phyloP scores from a whole-genome alignment of 2,329 filamentous ascomycete species.

The Fusarium stilboides region DNA sequence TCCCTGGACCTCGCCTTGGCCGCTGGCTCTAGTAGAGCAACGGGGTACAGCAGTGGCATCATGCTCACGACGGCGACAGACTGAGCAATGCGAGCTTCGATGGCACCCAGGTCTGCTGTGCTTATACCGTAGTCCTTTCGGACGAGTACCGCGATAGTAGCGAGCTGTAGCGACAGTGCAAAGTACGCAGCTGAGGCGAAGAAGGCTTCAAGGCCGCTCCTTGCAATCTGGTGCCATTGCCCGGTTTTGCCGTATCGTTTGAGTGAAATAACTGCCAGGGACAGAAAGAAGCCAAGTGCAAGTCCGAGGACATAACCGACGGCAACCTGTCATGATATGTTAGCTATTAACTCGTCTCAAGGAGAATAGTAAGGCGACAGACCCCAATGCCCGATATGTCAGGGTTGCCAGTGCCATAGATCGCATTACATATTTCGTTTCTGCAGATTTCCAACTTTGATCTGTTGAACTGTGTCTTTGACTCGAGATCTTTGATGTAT shows the following conservation, averaged over 20 bases:
- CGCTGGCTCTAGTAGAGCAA: conserved; percentile 29
- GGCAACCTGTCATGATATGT: conserved; percentile 20
- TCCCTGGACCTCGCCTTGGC: not conserved
- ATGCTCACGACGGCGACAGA: conserved; percentile 43
- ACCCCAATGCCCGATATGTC: conserved; percentile 47
- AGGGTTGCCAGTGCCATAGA: conserved; percentile 42
- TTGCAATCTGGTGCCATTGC: conserved; percentile 1
- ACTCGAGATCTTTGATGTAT: conserved; percentile 17
- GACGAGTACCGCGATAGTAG: conserved; percentile 40
- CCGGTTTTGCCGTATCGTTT: not conserved
- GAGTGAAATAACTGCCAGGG: conserved; percentile 15
- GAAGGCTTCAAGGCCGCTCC: conserved; percentile 24
- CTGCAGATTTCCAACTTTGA: conserved; percentile 11
- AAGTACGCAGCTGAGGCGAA: conserved; percentile 45
- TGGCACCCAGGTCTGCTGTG: conserved; percentile 40
- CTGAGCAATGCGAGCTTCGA: conserved; percentile 43
- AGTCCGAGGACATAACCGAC: conserved; percentile 31
- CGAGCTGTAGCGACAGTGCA: conserved; percentile 40
- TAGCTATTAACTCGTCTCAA: not conserved
- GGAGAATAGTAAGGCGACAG: not conserved
- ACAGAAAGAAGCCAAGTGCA: conserved; percentile 10
- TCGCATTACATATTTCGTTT: conserved; percentile 33
- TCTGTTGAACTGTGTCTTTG: conserved; percentile 8
- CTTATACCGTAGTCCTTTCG: conserved; percentile 47
- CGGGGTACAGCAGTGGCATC: conserved; percentile 44